A percentile compares a stretch with the other conserved stretches of the same genome.
Evolutionary conservation across 1,284 basidiomycete species (phyloP).

Genomic region (Sporisorium scitamineum): DNA sequence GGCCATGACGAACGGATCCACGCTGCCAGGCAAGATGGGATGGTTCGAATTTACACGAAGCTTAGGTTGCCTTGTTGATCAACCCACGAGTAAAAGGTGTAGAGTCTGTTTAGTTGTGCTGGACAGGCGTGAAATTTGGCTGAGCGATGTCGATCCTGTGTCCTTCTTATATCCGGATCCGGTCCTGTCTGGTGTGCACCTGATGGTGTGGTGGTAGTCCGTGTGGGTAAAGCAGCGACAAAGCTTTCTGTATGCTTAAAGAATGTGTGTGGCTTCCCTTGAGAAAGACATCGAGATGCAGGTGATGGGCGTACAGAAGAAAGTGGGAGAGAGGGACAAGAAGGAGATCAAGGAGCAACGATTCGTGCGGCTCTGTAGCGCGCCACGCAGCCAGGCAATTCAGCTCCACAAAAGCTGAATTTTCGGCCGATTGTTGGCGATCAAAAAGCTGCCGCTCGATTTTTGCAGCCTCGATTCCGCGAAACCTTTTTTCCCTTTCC

Average conservation of each 20-base stretch:
- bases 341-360: background rate
- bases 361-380: too few species aligned
- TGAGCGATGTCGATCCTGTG: background rate
- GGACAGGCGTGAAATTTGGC: background rate
- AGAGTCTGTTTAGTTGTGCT: background rate
- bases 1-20: slow-evolving; percentile 17
- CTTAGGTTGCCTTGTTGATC: background rate
- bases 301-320: background rate
- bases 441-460: background rate
- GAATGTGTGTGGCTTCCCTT: background rate
- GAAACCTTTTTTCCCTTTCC: background rate
- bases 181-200: background rate
- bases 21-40: background rate
- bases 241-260: background rate
- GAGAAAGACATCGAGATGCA: background rate
- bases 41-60: background rate
- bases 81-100: too few species aligned
- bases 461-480: background rate
- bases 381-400: too few species aligned
- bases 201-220: background rate
- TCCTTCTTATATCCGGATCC: background rate
- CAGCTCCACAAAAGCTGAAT: background rate
- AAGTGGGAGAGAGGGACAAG: background rate
- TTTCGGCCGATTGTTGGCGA: background rate
- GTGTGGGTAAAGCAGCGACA: background rate